Evolutionary conservation across 768 basidiomycete genomes (phyloP).

Genomic region (Suillus subluteus): DNA sequence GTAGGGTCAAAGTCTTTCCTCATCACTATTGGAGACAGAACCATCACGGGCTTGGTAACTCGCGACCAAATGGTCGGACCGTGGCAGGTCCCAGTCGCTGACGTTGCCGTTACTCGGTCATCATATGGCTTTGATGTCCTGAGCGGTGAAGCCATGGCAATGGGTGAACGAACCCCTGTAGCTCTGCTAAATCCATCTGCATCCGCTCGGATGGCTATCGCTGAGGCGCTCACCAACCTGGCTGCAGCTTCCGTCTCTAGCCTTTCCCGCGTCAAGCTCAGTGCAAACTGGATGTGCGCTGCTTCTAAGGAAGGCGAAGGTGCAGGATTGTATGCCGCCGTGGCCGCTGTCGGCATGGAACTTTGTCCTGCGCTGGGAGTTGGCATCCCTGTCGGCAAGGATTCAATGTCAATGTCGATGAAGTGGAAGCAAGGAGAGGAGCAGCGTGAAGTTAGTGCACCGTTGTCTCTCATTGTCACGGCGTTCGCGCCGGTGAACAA

Average conservation of each 20-base stretch:
- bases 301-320: conserved; percentile 90
- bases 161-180: conserved; percentile 95
- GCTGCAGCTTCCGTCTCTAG: conserved; percentile 76
- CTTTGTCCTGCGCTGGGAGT: conserved; percentile 92
- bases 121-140: conserved; percentile 89
- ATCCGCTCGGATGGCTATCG: conserved; percentile 95
- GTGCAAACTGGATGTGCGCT: conserved; percentile 99
- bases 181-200: conserved; percentile 88
- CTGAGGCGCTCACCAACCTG: conserved; percentile 91
- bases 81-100: conserved; percentile 97
- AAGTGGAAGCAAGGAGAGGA: conserved; percentile 72
- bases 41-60: conserved; percentile 91
- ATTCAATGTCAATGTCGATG: conserved; percentile 99
- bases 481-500: conserved; percentile 90
- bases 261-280: conserved; percentile 84
- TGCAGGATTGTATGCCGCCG: conserved; percentile 86
- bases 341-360: conserved; percentile 88
- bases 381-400: conserved; percentile 98
- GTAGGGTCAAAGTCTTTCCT: conserved; percentile 97
- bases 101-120: conserved; percentile 94
- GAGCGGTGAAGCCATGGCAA: conserved; percentile 95
- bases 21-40: conserved; percentile 96
- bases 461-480: conserved; percentile 91
- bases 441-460: conserved; percentile 84
- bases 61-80: conserved; percentile 99